These are phyloP conservation scores for Rubia peregrina DNA, from an alignment of 305 asterid species.

Conservation along the genomic window DNA sequence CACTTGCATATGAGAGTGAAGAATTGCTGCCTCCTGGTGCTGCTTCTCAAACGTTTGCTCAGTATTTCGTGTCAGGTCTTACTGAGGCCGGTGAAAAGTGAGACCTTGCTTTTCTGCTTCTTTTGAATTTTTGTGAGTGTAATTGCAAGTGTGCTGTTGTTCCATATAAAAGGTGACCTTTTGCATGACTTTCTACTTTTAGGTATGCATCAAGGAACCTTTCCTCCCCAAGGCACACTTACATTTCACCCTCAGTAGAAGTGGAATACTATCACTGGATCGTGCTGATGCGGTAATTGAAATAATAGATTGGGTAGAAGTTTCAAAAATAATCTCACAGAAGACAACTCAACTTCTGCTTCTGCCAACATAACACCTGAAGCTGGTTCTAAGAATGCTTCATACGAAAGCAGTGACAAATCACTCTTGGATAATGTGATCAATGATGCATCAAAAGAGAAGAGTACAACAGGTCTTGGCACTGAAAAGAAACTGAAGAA, in stretches of 20 bases:
- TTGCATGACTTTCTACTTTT: constrained; percentile 13
- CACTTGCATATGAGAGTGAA: constrained; percentile 87
- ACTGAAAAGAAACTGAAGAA: constrained; percentile 88
- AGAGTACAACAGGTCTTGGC: constrained; percentile 47
- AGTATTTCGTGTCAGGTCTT: constrained; percentile 81
- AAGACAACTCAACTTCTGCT: constrained; percentile 68
- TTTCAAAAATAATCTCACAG: constrained; percentile 80
- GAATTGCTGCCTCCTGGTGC: constrained; percentile 69
- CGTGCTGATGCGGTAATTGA: constrained; percentile 92
- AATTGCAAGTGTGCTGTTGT: constrained; percentile 15
- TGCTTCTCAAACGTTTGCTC: constrained; percentile 60
- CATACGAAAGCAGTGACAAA: constrained; percentile 58
- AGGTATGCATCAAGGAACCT: constrained; percentile 90
- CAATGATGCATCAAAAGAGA: constrained; percentile 42
- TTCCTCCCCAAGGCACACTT: constrained; percentile 91
- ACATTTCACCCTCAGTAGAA: constrained; percentile 95
- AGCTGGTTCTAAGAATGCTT: constrained; percentile 34
- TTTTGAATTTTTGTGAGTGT: constrained; percentile 1
- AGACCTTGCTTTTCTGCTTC: constrained; percentile 21
- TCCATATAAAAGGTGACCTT: constrained; percentile 13
- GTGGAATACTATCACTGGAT: constrained; percentile 78
- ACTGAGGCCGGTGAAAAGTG: constrained; percentile 76
- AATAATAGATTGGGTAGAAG: constrained; percentile 97
- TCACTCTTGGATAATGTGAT: constrained; percentile 35
- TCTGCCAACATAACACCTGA: constrained; percentile 49